These are phyloP conservation scores for Chrysoporthe puriensis DNA, from an alignment of 2,329 filamentous ascomycete species.

Conservation along the genomic window DNA sequence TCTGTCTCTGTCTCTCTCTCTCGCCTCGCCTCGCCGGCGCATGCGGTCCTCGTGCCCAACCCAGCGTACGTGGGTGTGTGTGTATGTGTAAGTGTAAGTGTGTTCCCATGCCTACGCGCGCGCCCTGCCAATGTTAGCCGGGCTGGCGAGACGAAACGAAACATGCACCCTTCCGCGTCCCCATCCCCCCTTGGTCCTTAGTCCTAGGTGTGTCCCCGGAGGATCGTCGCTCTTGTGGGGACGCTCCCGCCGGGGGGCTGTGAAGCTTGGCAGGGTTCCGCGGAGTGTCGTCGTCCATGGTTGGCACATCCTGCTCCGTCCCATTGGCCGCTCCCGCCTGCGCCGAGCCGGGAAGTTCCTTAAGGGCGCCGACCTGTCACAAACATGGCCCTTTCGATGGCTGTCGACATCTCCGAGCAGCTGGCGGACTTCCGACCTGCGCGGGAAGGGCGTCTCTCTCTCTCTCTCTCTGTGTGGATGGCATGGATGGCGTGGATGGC, in stretches of 20 bases:
- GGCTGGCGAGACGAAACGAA: background rate
- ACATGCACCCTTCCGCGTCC: background rate
- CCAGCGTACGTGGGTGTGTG: too few species aligned
- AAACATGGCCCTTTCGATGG: background rate
- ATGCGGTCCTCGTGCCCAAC: too few species aligned
- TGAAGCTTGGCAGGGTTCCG: background rate
- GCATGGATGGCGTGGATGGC: too few species aligned
- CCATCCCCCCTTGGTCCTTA: background rate
- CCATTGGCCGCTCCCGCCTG: background rate
- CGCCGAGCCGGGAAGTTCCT: background rate
- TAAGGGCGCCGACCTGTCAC: background rate
- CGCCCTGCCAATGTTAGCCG: background rate
- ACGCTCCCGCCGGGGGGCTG: background rate
- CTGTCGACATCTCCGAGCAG: slow-evolving; percentile 1
- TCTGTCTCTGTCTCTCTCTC: too few species aligned
- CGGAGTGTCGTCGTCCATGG: background rate
- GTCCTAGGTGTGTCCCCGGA: background rate
- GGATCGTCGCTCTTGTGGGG: background rate
- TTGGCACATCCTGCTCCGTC: background rate
- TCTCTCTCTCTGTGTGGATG: too few species aligned
- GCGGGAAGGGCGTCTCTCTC: background rate
- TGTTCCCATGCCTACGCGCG: background rate
- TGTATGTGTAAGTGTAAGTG: too few species aligned
- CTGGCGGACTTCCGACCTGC: background rate
- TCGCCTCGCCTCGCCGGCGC: too few species aligned